These are phyloP conservation scores for Marchantia paleacea DNA, from an alignment of 225 moss, liverwort and hornwort genomes.

Conservation along the genomic window DNA sequence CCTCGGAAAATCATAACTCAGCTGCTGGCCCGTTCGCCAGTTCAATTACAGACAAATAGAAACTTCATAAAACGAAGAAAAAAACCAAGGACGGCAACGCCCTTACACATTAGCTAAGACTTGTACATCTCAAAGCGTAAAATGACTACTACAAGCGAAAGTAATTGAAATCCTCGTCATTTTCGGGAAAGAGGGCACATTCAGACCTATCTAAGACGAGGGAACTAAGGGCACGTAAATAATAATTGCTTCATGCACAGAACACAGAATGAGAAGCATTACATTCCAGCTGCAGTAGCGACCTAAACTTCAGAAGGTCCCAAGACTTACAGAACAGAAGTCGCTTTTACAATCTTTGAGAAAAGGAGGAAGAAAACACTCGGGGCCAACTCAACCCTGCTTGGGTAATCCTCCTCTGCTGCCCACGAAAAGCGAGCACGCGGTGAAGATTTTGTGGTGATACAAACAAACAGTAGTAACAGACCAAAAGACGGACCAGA, in stretches of 20 bases:
- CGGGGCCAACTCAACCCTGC: constrained; percentile 8
- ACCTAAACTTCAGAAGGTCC: not conserved
- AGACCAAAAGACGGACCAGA: constrained; percentile 1
- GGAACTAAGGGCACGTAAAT: not conserved
- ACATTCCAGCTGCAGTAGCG: not conserved
- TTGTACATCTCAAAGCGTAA: not conserved
- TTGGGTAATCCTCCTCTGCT: not conserved
- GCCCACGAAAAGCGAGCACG: not conserved
- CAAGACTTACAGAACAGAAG: not conserved
- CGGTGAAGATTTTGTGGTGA: constrained; percentile 17
- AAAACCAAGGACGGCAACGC: not conserved
- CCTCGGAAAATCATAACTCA: not conserved
- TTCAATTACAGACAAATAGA: not conserved
- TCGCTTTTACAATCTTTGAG: constrained; percentile 2
- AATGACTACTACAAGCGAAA: too few relatives aligned
- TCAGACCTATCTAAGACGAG: not conserved
- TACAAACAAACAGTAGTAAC: constrained; percentile 3
- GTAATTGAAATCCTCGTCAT: not conserved
- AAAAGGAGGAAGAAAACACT: not conserved
- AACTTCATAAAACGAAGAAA: not conserved
- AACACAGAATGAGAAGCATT: not conserved
- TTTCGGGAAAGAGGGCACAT: not conserved
- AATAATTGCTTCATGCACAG: not conserved
- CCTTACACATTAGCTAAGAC: too few relatives aligned
- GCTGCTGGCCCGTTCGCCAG: not conserved